Evolutionary conservation across 2,329 filamentous ascomycete species (phyloP).

Genomic region (Colletotrichum euphorbiae): DNA sequence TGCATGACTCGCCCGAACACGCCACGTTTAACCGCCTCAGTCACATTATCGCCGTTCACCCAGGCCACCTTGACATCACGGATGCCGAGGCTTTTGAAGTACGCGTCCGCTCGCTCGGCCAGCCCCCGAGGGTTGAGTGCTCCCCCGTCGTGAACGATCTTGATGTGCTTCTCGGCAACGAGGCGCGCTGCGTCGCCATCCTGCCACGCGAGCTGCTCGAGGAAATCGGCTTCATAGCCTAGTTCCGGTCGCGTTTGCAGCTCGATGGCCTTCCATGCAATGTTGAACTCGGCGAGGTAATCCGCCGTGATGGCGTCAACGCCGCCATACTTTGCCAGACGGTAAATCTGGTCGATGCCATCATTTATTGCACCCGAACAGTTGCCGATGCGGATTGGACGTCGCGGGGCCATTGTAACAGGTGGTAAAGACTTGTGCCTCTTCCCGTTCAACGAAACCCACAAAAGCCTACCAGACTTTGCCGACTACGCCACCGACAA

Average conservation of each 20-base stretch:
- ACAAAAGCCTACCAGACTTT: not conserved
- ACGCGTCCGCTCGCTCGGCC: slow-evolving; percentile 50
- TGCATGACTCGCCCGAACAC: slow-evolving; percentile 41
- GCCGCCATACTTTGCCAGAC: slow-evolving; percentile 43
- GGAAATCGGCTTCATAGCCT: slow-evolving; percentile 53
- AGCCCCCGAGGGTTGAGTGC: slow-evolving; percentile 65
- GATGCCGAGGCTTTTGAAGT: slow-evolving; percentile 45
- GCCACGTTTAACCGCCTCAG: slow-evolving; percentile 40
- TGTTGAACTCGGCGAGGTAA: slow-evolving; percentile 61
- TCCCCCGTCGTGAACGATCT: slow-evolving; percentile 68
- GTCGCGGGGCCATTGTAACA: slow-evolving; percentile 11
- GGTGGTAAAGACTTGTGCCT: not conserved
- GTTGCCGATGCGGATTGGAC: slow-evolving; percentile 51
- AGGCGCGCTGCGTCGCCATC: slow-evolving; percentile 51
- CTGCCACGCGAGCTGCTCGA: slow-evolving; percentile 55
- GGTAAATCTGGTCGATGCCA: slow-evolving; percentile 44
- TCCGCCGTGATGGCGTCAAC: slow-evolving; percentile 54
- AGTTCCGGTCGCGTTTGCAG: slow-evolving; percentile 50
- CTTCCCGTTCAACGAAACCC: not conserved
- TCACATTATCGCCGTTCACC: slow-evolving; percentile 54
- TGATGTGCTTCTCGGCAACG: slow-evolving; percentile 60
- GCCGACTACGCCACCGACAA: not conserved
- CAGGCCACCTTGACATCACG: slow-evolving; percentile 50
- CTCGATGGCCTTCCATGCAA: slow-evolving; percentile 56
- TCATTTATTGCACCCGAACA: slow-evolving; percentile 47